Evolutionary conservation across 352 stramenopile genomes (phyloP).

Genomic region (Phytophthora melonis): DNA sequence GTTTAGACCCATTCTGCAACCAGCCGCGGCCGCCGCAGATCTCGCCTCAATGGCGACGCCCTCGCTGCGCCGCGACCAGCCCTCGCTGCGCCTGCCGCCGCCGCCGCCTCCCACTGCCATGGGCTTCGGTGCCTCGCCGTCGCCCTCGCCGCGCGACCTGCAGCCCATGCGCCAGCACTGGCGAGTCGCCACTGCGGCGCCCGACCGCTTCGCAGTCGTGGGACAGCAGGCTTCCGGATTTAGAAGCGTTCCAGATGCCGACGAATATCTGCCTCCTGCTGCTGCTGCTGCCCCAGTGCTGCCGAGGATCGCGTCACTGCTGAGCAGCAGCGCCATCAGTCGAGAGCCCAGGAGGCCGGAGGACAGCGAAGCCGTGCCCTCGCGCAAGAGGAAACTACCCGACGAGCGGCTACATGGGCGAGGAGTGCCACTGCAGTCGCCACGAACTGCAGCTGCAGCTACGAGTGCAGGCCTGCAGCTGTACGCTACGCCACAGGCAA

Average conservation of each 20-base stretch:
- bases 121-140: background rate
- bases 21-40: background rate
- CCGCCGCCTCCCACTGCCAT: background rate
- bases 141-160: no score
- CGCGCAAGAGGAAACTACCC: constrained; percentile 4
- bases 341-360: no score
- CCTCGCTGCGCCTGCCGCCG: background rate
- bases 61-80: constrained; percentile 14
- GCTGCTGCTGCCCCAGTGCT: constrained; percentile 6
- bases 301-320: constrained; percentile 27
- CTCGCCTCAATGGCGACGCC: constrained; percentile 10
- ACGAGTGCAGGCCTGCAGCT: background rate
- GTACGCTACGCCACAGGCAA: background rate
- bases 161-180: background rate
- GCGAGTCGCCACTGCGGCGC: background rate
- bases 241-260: constrained; percentile 9
- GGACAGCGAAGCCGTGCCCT: no score
- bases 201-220: background rate
- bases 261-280: background rate
- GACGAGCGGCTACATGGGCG: no score
- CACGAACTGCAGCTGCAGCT: background rate
- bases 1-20: constrained; percentile 15
- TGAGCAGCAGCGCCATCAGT: constrained; percentile 1
- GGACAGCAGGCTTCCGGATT: constrained; percentile 10
- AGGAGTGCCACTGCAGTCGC: background rate